Evolutionary conservation across 768 basidiomycete species (phyloP), one percentile per base, ranked within the genome.

Genomic region (Podaxis sp.): DNA sequence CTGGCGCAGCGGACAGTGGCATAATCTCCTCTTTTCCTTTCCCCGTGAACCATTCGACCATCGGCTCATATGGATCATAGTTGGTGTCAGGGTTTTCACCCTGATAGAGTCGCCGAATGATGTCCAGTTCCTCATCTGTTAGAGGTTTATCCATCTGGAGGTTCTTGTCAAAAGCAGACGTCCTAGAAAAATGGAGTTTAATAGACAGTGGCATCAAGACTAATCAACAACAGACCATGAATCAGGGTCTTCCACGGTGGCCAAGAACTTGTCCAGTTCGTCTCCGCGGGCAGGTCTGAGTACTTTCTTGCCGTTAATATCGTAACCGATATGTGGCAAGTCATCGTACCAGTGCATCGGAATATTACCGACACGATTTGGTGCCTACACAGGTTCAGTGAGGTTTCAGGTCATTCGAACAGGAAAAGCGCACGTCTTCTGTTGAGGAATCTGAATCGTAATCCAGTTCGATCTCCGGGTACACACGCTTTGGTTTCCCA

Each of bases 341-440:
- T 99, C 96, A 73, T 99, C 97, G 74, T 99, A 99, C 95, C 96
- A 99, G 71, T 99, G 95, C 84, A 91, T 90, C 51, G 97, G 97
- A 65, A 99, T 80, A 75, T 96, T 84, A 58, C 97, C 97, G 67
- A 97, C 87, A 64, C 96, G 93, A 72, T 97, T 99, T n/a, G 91
- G 92, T 58, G 87, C 85, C 95, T 99, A 67, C 59, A 61, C 38
- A 58, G 50, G n/a, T 40, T 55, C 22, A 50, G 20, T 26, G 44
- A 17, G n/a, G 20, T 20, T 37, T 51, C 15, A 56, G 30, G 24
- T 20, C n/a, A 13, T 15, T 13, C 24, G 38, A 28, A 37, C 36
- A 59, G 17, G 38, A 51, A 20, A 54, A 26, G 75, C 91, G 67
- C 72, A 94, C 93, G 66, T 96, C 92, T 82, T 96, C 94, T 2